These are phyloP conservation scores for Polyporus tsugae DNA, from an alignment of 1,284 basidiomycete species.

Conservation along the genomic window DNA sequence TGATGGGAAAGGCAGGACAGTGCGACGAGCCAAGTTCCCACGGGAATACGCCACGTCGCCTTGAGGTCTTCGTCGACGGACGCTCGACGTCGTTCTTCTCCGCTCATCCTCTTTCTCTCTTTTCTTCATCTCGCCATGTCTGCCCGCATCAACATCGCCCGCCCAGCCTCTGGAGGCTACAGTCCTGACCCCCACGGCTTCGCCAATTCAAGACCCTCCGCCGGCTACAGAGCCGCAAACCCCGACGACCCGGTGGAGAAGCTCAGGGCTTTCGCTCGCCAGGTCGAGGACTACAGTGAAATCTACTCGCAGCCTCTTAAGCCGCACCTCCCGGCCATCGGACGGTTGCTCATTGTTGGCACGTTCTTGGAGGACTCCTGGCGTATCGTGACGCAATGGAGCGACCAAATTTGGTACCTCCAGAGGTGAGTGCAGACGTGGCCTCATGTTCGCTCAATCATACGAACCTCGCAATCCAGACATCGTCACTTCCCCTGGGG, in stretches of 20 bases:
- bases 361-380: constrained; percentile 98
- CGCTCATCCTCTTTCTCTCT: constrained; percentile 28
- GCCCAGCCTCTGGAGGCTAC: constrained; percentile 64
- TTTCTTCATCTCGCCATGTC: constrained; percentile 61
- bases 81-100: background rate
- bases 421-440: constrained; percentile 72
- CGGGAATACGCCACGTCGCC: constrained; percentile 44
- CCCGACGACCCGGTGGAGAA: constrained; percentile 88
- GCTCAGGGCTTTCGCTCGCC: constrained; percentile 78
- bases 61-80: constrained; percentile 25
- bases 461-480: constrained; percentile 49
- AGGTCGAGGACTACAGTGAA: constrained; percentile 94
- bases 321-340: constrained; percentile 94
- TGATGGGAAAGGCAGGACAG: constrained; percentile 29
- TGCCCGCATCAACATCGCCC: constrained; percentile 83
- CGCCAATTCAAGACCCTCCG: constrained; percentile 68
- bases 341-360: constrained; percentile 96
- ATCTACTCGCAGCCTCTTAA: constrained; percentile 93
- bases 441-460: constrained; percentile 16
- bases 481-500: constrained; percentile 97
- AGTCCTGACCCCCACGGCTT: constrained; percentile 77
- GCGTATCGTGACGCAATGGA: constrained; percentile 94
- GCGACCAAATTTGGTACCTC: constrained; percentile 97
- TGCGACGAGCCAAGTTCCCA: constrained; percentile 36
- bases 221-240: constrained; percentile 79